Conservation (phyloP, 208 protist genomes). For the Naegleria lovaniensis region DNA sequence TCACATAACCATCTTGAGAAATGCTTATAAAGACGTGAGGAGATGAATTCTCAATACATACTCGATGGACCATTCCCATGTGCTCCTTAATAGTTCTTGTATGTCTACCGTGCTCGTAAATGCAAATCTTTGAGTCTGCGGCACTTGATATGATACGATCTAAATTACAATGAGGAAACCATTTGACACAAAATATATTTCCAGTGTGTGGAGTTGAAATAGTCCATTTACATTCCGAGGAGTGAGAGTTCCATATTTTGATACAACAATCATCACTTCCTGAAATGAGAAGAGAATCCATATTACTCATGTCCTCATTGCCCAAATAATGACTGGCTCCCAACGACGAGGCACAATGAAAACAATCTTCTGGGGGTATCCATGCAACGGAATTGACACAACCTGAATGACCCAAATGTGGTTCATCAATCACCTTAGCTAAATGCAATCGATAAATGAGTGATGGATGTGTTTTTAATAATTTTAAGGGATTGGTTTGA, state of each 20-base stretch:
- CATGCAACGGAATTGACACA: constrained; percentile 13
- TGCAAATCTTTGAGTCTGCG: neutral
- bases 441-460: neutral
- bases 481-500: too few species aligned
- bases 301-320: neutral
- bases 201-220: neutral
- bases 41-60: neutral
- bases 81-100: neutral
- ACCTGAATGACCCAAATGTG: neutral
- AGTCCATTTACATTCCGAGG: too few species aligned
- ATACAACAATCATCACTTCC: neutral
- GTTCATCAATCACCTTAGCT: neutral
- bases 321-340: neutral
- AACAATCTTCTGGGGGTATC: neutral
- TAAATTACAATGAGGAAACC: neutral
- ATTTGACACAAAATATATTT: constrained; percentile 22
- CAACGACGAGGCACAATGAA: neutral
- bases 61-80: neutral
- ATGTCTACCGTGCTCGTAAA: neutral
- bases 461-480: neutral
- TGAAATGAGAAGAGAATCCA: neutral
- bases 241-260: neutral
- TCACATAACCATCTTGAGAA: neutral
- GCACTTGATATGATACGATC: neutral
- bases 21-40: neutral